Base-by-base conservation (phyloP, 2,329 filamentous ascomycete species). In the Fusarium protoensiforme region DNA sequence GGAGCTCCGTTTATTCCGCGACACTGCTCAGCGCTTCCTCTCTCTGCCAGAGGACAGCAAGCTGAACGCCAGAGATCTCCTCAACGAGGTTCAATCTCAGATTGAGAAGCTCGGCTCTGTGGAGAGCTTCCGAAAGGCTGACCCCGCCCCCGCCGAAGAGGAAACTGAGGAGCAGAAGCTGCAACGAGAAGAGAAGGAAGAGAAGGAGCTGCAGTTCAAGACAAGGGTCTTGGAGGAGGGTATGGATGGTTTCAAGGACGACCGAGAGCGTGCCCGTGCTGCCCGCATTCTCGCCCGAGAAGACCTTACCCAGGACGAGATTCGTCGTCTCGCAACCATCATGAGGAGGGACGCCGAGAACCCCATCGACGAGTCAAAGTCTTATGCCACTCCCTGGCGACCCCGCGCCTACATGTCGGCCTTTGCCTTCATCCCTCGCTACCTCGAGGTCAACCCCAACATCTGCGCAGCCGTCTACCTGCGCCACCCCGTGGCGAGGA, bases 401-500 rank as follows among this genome's bases (percentile, higher is more conserved):
- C 96, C 96, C 14, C 89, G 95, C 64, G 89, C 92, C 61, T 98
- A 90, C 83, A 97, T 99, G 93, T 88, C 90, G 60, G 92, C 95
- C 1, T 99, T 99, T 83, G 95, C 95, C 27, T 98, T 98, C 83
- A 95, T 99, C 75, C 96, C 96, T 13, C 88, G 93, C 62, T 99
- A 98, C 83, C 90, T 99, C 69, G 97, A 99, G 85, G 96, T 99
- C 77, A 98, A 98, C 87, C 96, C 97, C 83, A 97, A 95, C 80
- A 93, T 98, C 78, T 99, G 96, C 84, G 92, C 95, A 1, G 96
- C 96, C 13, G 95, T 99, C 43, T 99, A 99, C 82, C 85, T 99
- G 71, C 90, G 96, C 66, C 96, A 99, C 85, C 96, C 96, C 0
- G 96, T 98, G 48, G 96, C 94, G 29, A 89, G 95, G 69, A 92